Evolutionary conservation across 257 asterid species (phyloP), one percentile per base, ranked within the genome.

Genomic region (Striga asiatica): DNA sequence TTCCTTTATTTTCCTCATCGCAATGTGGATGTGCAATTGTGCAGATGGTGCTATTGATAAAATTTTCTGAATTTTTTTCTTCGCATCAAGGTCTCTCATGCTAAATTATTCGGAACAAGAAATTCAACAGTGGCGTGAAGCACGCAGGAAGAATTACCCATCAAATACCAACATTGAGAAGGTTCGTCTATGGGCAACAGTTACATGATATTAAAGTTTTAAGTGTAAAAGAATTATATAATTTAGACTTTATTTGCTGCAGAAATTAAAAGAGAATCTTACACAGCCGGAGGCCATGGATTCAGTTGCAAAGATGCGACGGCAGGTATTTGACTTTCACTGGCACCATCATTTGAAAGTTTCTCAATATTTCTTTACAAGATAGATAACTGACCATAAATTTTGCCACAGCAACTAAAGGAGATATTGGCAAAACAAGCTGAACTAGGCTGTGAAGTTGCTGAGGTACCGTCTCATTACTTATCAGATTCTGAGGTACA

Each of bases 371-470:
- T 12, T 50, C 49, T 38, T 25, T 54, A 34, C 46, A n/a, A 55
- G 42, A 41, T 41, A 8, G 54, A 56, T 62, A 37, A 68, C 61
- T 41, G 32, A 6, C 47, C 14, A 45, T 13, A 19, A 53, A 50
- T 19, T 57, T 50, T 60, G 21, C 56, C 29, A 46, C 85, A 91
- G 98, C 95, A 76, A 77, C 95, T 91, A 59, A 91, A 80, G 78
- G 96, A 87, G 65, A 68, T 91, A 70, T 70, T 91, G 75, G 94
- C 83, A 24, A 87, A 84, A 77, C 98, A 91, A 74, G 96, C 93
- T 63, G 96, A 91, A 68, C 72, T 91, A 63, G 98, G 98, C 1
- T 77, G 81, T 66, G 96, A 82, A 80, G 96, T 84, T 60, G 96
- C 98, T 38, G 98, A 91, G 74, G 74, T 91, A 72, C 98, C 98